Base-by-base conservation (phyloP, 805 yeast genomes). In the Cyberlindnera xylosilytica region DNA sequence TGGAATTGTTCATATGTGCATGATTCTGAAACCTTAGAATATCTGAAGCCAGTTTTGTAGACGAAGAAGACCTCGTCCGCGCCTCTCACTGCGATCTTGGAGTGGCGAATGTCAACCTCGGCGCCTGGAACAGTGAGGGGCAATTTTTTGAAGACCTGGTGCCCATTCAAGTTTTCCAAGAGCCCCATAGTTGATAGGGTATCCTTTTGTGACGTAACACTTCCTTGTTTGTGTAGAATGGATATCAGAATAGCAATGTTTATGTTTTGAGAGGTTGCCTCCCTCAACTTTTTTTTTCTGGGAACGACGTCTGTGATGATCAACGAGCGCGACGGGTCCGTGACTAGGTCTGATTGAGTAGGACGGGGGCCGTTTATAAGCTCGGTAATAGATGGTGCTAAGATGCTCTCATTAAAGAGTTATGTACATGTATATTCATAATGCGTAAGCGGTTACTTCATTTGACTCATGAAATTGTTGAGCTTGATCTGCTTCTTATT, bases 401-500 rank as follows among this genome's bases (percentile, higher is more conserved):
- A n/a, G n/a, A n/a, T n/a, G n/a, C n/a, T n/a, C n/a, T n/a, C n/a
- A n/a, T n/a, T n/a, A n/a, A n/a, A n/a, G n/a, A n/a, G n/a, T n/a
- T n/a, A 29, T 29, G 32, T 29, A 29, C 32, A 29, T 17, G 18
- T 6, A 6, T 6, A 6, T 29, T n/a, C 27, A 11, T 33, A 12
- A n/a, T 4, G 7, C 15, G 24, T 20, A 12, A n/a, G 32, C n/a
- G 16, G 22, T 36, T 27, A 34, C 39, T 34, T 42, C 61, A 57
- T 57, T 53, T 76, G 76, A 27, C 81, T 69, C 65, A 85, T 66
- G 66, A 89, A 90, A 72, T 90, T 90, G 61, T 78, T 81, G 57
- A 77, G 75, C 65, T 87, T 89, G 59, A 88, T 87, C 52, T 70
- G 73, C 46, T 74, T 73, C 44, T 87, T 78, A 61, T 86, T 87